Percentiles rank a stretch among this genome's conserved stretches.
These are phyloP conservation scores for Nepenthes alata DNA, from an alignment of 179 eudicot species.

Conservation along the genomic window DNA sequence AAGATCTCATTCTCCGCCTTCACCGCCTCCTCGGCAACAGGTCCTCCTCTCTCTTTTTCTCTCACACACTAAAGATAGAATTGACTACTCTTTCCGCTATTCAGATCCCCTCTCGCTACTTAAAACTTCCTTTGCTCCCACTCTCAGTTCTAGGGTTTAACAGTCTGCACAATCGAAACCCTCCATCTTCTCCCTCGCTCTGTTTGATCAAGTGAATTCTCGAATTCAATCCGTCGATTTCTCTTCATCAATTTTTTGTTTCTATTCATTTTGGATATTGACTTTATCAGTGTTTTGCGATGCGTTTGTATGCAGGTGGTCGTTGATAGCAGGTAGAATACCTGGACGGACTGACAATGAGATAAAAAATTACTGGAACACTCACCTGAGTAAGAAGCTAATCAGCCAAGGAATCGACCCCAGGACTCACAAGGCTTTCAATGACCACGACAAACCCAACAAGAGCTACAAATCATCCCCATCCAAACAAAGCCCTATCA, in stretches of 20 bases:
- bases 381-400: slow-evolving; percentile 11
- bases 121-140: too few relatives aligned
- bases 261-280: too few relatives aligned
- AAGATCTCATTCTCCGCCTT: slow-evolving; percentile 3
- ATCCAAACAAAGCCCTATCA: neutral
- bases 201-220: too few relatives aligned
- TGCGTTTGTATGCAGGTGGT: slow-evolving; percentile 20
- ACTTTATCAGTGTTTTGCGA: too few relatives aligned
- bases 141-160: too few relatives aligned
- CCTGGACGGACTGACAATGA: slow-evolving; percentile 41
- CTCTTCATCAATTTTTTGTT: too few relatives aligned
- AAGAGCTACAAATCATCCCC: neutral
- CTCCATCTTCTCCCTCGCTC: too few relatives aligned
- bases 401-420: slow-evolving; percentile 46
- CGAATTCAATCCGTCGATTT: too few relatives aligned
- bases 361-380: slow-evolving; percentile 42
- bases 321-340: slow-evolving; percentile 41
- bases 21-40: slow-evolving; percentile 2
- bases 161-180: too few relatives aligned
- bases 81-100: too few relatives aligned
- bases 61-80: too few relatives aligned
- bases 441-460: neutral
- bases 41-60: neutral
- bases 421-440: slow-evolving; percentile 33
- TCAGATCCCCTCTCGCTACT: too few relatives aligned